Evolutionary conservation across 352 stramenopile species (phyloP), one percentile per base, ranked within the genome.

Genomic region (Hyphochytrium catenoides): DNA sequence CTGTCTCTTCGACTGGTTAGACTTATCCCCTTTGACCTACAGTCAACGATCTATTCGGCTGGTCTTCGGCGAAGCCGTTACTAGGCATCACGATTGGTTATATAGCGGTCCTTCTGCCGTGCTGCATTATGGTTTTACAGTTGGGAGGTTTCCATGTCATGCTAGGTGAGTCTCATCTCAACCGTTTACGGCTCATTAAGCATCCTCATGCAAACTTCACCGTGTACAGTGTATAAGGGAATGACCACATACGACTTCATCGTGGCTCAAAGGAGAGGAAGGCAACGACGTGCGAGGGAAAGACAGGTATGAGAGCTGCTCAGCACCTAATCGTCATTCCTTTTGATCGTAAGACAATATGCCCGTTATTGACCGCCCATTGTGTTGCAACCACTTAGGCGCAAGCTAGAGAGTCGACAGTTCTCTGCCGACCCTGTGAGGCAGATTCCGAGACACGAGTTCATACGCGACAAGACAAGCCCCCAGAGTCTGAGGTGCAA

Each of bases 201-300:
- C 20, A 39, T 27, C 38, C 31, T 36, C 17, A 24, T 32, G 2
- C 42, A 16, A 12, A 2, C 6, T 36, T 25, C 14, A 26, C 17
- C 17, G 23, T 9, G 20, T 26, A 1, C 32, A 83, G 67, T 60
- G 25, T 59, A 70, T 36, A 63, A 82, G 19, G 59, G 74, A 37
- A 66, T 75, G 31, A 83, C 69, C 8, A 83, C 69, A 0, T 83
- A 83, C 41, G 69, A 83, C 46, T 83, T 76, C 50, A 83, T 83
- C 50, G 67, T 83, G n/a, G n/a, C n/a, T n/a, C n/a, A n/a, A n/a
- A n/a, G n/a, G n/a, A n/a, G n/a, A n/a, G n/a, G n/a, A n/a, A n/a
- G n/a, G n/a, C n/a, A n/a, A n/a, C n/a, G n/a, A n/a, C n/a, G n/a
- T n/a, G n/a, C n/a, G n/a, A n/a, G n/a, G n/a, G n/a, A n/a, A n/a